phyloP scores from a whole-genome alignment of 2,329 filamentous ascomycete species.

The Xylogone sp. region DNA sequence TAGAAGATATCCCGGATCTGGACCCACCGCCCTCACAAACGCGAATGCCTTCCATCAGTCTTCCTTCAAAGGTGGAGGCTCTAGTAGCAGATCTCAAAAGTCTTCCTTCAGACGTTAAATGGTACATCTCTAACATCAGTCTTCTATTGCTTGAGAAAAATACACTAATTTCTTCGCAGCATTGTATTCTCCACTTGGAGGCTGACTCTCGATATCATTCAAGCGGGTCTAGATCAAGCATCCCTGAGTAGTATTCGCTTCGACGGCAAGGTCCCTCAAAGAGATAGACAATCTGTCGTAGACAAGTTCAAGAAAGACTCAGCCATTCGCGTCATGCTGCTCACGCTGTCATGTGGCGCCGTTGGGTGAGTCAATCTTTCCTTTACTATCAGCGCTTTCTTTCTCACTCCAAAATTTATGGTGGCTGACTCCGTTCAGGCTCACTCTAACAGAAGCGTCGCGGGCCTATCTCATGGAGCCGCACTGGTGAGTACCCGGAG shows the following conservation, averaged over 20 bases:
- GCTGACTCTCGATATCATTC: slow-evolving; percentile 42
- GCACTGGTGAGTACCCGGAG: slow-evolving; percentile 15
- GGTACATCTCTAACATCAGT: slow-evolving; percentile 22
- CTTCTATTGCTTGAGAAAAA: not conserved
- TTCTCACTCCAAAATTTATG: slow-evolving; percentile 4
- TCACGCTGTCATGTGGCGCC: slow-evolving; percentile 49
- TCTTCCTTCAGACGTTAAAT: slow-evolving; percentile 26
- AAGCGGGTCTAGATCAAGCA: slow-evolving; percentile 32
- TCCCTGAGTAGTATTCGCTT: slow-evolving; percentile 36
- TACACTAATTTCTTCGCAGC: slow-evolving; percentile 25
- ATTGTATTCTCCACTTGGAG: slow-evolving; percentile 51
- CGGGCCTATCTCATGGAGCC: slow-evolving; percentile 24
- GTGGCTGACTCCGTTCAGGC: slow-evolving; percentile 1
- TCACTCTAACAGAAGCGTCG: slow-evolving; percentile 17
- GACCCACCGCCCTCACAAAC: not conserved
- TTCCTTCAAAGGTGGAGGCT: slow-evolving; percentile 10
- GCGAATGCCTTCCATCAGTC: not conserved
- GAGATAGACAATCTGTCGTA: slow-evolving; percentile 36
- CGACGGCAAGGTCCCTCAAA: slow-evolving; percentile 42
- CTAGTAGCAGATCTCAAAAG: slow-evolving; percentile 5
- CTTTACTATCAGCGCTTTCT: slow-evolving; percentile 1
- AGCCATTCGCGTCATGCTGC: slow-evolving; percentile 37
- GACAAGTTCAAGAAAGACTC: slow-evolving; percentile 36
- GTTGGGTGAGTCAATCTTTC: slow-evolving; percentile 36
- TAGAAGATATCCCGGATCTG: not conserved